Conservation (phyloP, 2,329 filamentous ascomycete genomes). For the Phyllosticta capitalensis region DNA sequence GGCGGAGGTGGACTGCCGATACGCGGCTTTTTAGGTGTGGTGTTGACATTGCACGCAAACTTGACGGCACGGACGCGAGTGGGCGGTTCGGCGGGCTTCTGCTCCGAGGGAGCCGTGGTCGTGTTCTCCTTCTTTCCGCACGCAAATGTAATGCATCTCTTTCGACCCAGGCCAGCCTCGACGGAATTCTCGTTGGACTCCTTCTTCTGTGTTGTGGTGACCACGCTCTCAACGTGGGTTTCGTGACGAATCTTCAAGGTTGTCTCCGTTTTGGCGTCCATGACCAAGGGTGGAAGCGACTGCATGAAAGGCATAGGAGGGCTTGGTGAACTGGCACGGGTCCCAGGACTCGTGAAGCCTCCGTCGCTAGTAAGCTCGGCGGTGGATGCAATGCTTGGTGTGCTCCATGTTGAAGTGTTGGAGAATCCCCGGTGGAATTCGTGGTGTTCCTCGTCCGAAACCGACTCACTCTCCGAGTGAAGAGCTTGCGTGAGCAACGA, state of each 20-base stretch:
- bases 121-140: conserved; percentile 50
- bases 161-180: conserved; percentile 60
- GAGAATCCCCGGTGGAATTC: conserved; percentile 35
- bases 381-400: conserved; percentile 69
- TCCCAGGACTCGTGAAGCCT: conserved; percentile 71
- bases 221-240: conserved; percentile 16
- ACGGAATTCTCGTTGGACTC: conserved; percentile 45
- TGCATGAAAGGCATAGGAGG: conserved; percentile 58
- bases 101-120: conserved; percentile 25
- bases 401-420: conserved; percentile 64
- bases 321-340: conserved; percentile 79
- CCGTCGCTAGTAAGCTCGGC: conserved; percentile 93
- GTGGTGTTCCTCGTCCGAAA: conserved; percentile 29
- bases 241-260: conserved; percentile 29
- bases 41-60: conserved; percentile 59
- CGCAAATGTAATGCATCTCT: conserved; percentile 86
- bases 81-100: conserved; percentile 25
- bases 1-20: conserved; percentile 33
- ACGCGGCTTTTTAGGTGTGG: conserved; percentile 24
- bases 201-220: conserved; percentile 18
- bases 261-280: conserved; percentile 24
- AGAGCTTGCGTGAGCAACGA: conserved; percentile 85
- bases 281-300: conserved; percentile 27
- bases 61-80: conserved; percentile 57
- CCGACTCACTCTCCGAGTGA: conserved; percentile 40